These are phyloP conservation scores for Sordariomycetes sp. DNA, from an alignment of 2,329 filamentous ascomycete genomes.

Conservation along the genomic window DNA sequence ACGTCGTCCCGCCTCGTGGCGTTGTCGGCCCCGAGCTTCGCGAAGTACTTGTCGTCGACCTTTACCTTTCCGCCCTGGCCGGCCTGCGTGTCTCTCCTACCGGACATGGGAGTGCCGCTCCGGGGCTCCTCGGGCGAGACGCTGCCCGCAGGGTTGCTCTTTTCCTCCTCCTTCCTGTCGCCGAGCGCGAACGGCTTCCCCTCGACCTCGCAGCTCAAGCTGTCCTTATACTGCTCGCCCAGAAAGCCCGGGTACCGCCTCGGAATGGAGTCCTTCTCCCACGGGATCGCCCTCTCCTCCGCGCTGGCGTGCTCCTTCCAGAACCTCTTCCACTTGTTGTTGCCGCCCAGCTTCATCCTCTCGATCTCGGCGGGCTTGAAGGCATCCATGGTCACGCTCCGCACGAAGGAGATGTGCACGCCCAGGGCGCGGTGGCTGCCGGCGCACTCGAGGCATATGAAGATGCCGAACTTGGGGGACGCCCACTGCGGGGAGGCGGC, in stretches of 20 bases:
- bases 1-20: slow-evolving; percentile 62
- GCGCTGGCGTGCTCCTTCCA: slow-evolving; percentile 66
- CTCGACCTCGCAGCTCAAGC: slow-evolving; percentile 78
- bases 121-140: slow-evolving; percentile 12
- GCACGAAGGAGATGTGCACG: slow-evolving; percentile 97
- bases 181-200: slow-evolving; percentile 74
- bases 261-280: slow-evolving; percentile 81
- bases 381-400: slow-evolving; percentile 96
- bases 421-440: slow-evolving; percentile 90
- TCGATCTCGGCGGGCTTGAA: slow-evolving; percentile 91
- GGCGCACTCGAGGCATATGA: slow-evolving; percentile 95
- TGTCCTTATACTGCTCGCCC: slow-evolving; percentile 92
- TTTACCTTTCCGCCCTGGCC: slow-evolving; percentile 38
- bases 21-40: slow-evolving; percentile 74
- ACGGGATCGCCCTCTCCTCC: slow-evolving; percentile 56
- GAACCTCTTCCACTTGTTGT: slow-evolving; percentile 77
- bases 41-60: slow-evolving; percentile 84
- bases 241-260: slow-evolving; percentile 84
- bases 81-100: slow-evolving; percentile 7
- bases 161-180: slow-evolving; percentile 37
- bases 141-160: slow-evolving; percentile 15
- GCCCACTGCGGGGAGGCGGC: slow-evolving; percentile 98
- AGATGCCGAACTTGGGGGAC: slow-evolving; percentile 92
- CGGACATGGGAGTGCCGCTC: slow-evolving; percentile 16
- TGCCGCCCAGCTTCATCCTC: slow-evolving; percentile 87